These are phyloP conservation scores for Rhododendron vialii DNA, from an alignment of 148 eudicot species.

Conservation along the genomic window DNA sequence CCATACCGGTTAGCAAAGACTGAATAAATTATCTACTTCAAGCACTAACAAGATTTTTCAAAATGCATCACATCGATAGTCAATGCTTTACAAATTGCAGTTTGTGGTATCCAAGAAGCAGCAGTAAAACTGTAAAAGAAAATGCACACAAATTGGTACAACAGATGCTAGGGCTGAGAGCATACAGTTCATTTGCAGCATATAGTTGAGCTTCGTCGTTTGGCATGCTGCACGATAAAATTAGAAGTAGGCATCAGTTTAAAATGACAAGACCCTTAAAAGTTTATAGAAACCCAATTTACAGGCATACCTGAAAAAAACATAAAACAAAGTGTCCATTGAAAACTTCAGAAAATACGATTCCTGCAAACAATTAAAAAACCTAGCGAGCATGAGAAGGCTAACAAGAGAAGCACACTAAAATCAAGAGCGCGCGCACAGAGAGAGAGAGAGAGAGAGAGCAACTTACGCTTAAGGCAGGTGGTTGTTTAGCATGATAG, in stretches of 20 bases:
- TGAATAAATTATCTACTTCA: neutral
- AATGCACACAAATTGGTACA: neutral
- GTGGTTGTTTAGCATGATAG: constrained; percentile 47
- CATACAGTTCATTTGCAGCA: constrained; percentile 88
- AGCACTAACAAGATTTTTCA: neutral
- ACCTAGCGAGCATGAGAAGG: neutral
- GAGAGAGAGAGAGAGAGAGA: neutral
- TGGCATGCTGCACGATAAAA: constrained; percentile 67
- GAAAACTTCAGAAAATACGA: constrained; percentile 49
- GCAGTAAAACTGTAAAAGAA: neutral
- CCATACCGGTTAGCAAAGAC: neutral
- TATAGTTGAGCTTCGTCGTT: constrained; percentile 77
- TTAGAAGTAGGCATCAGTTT: neutral
- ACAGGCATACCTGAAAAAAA: constrained; percentile 62
- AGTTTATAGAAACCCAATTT: neutral
- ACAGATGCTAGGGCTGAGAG: constrained; percentile 5
- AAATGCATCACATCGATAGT: neutral
- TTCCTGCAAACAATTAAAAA: constrained; percentile 39
- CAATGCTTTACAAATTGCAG: neutral
- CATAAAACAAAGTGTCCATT: constrained; percentile 55
- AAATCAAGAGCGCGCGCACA: neutral
- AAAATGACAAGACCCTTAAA: neutral
- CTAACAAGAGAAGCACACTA: neutral
- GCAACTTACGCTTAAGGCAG: constrained; percentile 47
- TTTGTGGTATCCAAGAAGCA: neutral